Percentiles rank a stretch among this genome's conserved stretches.
Evolutionary conservation across 306 rosid genomes (phyloP).

Genomic region (Oxytropis ochrocephala): DNA sequence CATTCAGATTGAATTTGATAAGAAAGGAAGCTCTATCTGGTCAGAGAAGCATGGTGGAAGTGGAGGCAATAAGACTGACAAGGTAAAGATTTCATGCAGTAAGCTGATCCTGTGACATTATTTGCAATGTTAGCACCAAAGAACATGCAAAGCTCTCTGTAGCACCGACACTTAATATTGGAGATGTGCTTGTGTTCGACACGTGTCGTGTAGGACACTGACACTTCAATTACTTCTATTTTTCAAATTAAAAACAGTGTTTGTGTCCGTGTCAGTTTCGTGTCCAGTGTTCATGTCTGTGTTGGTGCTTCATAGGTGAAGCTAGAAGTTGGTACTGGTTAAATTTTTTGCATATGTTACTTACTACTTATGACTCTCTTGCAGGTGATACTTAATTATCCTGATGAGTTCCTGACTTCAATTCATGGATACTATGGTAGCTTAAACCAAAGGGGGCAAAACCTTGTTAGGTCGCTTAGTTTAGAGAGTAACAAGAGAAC

Average conservation of each 20-base stretch:
- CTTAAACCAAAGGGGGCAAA: constrained; percentile 36
- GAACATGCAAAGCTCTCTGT: neutral
- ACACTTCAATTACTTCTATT: no score
- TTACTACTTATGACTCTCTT: constrained; percentile 7
- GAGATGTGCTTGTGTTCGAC: no score
- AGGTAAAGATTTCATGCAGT: constrained; percentile 22
- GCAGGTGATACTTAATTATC: constrained; percentile 65
- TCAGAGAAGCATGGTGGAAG: constrained; percentile 74
- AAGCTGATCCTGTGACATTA: constrained; percentile 2
- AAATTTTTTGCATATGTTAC: constrained; percentile 2
- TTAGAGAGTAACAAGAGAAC: constrained; percentile 52
- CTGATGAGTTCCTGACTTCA: constrained; percentile 57
- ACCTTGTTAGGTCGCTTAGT: constrained; percentile 48
- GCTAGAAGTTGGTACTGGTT: neutral
- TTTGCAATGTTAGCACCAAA: neutral
- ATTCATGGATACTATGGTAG: constrained; percentile 57
- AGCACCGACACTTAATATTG: no score
- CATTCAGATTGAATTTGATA: constrained; percentile 67
- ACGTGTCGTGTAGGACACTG: no score
- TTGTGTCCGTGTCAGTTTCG: no score
- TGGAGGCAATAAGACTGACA: constrained; percentile 65
- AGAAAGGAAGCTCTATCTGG: constrained; percentile 59
- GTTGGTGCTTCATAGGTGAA: neutral
- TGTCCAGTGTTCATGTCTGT: no score
- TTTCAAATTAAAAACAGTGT: no score